Base-by-base conservation (phyloP, 345 rosid species). In the Salix brachista region DNA sequence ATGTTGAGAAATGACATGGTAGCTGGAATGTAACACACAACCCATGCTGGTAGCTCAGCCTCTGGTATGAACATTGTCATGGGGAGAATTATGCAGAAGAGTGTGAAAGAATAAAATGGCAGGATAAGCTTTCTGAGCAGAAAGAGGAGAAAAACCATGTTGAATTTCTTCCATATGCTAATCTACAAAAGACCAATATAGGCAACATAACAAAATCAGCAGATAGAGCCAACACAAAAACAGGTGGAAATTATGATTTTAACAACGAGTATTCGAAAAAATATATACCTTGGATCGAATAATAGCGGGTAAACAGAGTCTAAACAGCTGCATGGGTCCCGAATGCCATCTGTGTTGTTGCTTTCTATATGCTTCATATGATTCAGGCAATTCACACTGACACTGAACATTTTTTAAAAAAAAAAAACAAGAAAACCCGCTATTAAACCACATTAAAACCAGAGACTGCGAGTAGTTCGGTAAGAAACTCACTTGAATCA, bases 341-440 rank as follows among this genome's bases (percentile, higher is more conserved):
- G 98, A 94, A 83, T 94, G 98, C 98, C 98, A 94, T 79, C 98
- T 78, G 66, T 94, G 98, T 74, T 94, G 98, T 65, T 94, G 98
- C 80, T 94, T 94, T 74, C 96, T 86, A 79, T 94, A 94, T 62
- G 98, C 98, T 82, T 94, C 98, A 64, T 94, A 94, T 11, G 98
- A 94, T 78, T 94, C 98, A 0, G 98, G 98, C 70, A 94, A 76
- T 80, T 94, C 98, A 67, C 98, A 94, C 72, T 88, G 94, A 79
- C 97, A 91, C 98, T 94, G 91, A 72, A 81, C 67, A 61, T 28
- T 56, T 32, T 32, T 32, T 32, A 3, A 0, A 36, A 21, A 60
- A 70, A 18, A 44, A 69, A 17, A 61, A 42, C 26, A 28, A 28
- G 30, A 0, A 28, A 28, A 28, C 8, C 42, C 0, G 39, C 44